phyloP scores from a whole-genome alignment of 2,329 filamentous ascomycete genomes.

The Verticillium klebahnii region DNA sequence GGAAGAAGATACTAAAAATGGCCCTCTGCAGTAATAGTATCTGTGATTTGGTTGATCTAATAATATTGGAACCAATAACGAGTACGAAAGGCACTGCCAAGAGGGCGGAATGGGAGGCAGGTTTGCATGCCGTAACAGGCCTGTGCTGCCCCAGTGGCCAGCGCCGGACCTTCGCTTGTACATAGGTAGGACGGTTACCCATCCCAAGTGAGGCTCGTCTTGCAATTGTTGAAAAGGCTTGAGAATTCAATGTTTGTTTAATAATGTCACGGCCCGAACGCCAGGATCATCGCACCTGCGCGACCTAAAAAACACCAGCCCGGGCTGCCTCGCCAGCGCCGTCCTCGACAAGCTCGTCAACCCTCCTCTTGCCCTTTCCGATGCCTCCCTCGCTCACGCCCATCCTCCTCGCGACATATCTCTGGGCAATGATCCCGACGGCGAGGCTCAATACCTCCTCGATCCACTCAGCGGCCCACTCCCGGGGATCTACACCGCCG shows the following conservation, averaged over 20 bases:
- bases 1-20: no score
- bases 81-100: no score
- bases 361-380: slow-evolving; percentile 56
- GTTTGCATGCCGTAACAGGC: no score
- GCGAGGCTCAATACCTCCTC: slow-evolving; percentile 78
- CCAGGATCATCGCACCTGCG: background rate
- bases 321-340: slow-evolving; percentile 12
- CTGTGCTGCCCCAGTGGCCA: no score
- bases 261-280: background rate
- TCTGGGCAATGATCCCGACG: slow-evolving; percentile 83
- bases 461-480: slow-evolving; percentile 98
- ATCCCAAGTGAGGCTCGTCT: no score
- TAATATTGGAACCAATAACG: no score
- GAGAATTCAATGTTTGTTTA: background rate
- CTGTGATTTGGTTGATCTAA: no score
- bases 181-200: no score
- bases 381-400: slow-evolving; percentile 79
- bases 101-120: no score
- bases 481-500: slow-evolving; percentile 79
- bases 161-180: no score
- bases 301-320: slow-evolving; percentile 10
- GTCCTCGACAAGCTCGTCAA: slow-evolving; percentile 51
- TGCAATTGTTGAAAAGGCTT: no score
- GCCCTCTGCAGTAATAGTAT: no score
- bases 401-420: slow-evolving; percentile 93